phyloP scores from a whole-genome alignment of 371 early-diverging fungal genomes.

The Mortierella sp. region DNA sequence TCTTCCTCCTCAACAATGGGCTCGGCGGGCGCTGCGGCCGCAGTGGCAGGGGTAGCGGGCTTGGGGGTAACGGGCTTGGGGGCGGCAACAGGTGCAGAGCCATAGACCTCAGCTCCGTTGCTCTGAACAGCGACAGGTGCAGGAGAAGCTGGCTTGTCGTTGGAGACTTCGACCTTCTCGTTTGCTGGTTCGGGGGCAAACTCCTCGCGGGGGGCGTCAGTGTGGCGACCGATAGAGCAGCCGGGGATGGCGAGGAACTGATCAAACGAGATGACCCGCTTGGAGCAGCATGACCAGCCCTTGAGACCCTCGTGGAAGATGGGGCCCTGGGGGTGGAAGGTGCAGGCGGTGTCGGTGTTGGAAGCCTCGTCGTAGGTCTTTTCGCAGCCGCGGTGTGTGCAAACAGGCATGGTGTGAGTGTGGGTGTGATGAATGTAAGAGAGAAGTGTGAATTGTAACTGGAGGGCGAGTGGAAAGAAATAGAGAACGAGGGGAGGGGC shows the following conservation, averaged over 20 bases:
- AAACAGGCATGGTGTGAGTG: slow-evolving; percentile 65
- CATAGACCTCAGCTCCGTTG: slow-evolving; percentile 31
- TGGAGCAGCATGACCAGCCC: slow-evolving; percentile 97
- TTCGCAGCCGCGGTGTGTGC: slow-evolving; percentile 88
- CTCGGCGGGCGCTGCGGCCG: slow-evolving; percentile 51
- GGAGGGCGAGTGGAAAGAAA: slow-evolving; percentile 6
- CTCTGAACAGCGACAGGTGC: slow-evolving; percentile 32
- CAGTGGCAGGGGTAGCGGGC: slow-evolving; percentile 21
- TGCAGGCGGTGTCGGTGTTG: slow-evolving; percentile 82
- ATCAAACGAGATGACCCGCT: slow-evolving; percentile 91
- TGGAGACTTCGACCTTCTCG: slow-evolving; percentile 32
- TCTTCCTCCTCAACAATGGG: slow-evolving; percentile 78
- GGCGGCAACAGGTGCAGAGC: slow-evolving; percentile 29
- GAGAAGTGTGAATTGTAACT: slow-evolving; percentile 1
- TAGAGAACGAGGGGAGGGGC: background rate
- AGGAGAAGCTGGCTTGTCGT: slow-evolving; percentile 15
- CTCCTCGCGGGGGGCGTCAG: slow-evolving; percentile 65
- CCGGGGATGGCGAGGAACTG: slow-evolving; percentile 91
- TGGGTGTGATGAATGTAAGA: slow-evolving; percentile 13
- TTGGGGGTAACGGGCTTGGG: slow-evolving; percentile 19
- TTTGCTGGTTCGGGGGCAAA: slow-evolving; percentile 41
- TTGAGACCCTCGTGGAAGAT: slow-evolving; percentile 94
- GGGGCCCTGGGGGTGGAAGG: slow-evolving; percentile 87
- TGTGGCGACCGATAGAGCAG: slow-evolving; percentile 78
- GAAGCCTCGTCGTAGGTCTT: slow-evolving; percentile 77